Base-by-base conservation (phyloP, 441 rosid genomes). In the Flueggea neowawraea region DNA sequence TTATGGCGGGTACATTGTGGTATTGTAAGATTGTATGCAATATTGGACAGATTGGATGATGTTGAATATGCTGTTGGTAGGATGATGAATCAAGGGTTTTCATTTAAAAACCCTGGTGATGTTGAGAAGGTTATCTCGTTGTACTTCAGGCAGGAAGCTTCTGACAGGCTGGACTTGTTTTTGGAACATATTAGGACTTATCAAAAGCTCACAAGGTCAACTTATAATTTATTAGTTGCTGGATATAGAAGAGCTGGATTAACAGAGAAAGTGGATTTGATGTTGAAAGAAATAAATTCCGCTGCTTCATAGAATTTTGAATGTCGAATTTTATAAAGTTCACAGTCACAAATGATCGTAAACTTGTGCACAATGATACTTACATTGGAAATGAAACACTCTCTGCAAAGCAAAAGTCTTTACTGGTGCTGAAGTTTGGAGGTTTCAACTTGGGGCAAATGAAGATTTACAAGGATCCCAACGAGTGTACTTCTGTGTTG, bases 61-160 rank as follows among this genome's bases (percentile, higher is more conserved):
- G 76, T 77, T 51, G 82, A 80, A 58, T 80, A 67, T 53, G 65
- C 80, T 10, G 80, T 74, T 47, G 78, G 78, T 32, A 77, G 77
- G 73, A 77, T 77, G 84, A 39, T 61, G 68, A 72, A 73, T 55
- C 69, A 66, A 54, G 80, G 82, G 61, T 58, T 77, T 16, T 50
- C 64, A 14, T 80, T 77, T 43, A 66, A 58, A 58, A 55, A 51
- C 17, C 10, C 75, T 0, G 55, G 63, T 48, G 81, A 73, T 68
- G 55, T 79, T 45, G 81, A 74, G 66, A 76, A 64, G 64, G 74
- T 80, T n/a, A 69, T 80, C 33, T 80, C 75, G 39, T 72, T 69
- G 15, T 74, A 72, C 39, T 77, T 77, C 63, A 66, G 79, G 73
- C 52, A 70, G 17, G 71, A 61, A 76, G 80, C 76, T 57, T 79